Evolutionary conservation across 2,329 filamentous ascomycete genomes (phyloP).

Genomic region (Phyllosticta paracitricarpa): DNA sequence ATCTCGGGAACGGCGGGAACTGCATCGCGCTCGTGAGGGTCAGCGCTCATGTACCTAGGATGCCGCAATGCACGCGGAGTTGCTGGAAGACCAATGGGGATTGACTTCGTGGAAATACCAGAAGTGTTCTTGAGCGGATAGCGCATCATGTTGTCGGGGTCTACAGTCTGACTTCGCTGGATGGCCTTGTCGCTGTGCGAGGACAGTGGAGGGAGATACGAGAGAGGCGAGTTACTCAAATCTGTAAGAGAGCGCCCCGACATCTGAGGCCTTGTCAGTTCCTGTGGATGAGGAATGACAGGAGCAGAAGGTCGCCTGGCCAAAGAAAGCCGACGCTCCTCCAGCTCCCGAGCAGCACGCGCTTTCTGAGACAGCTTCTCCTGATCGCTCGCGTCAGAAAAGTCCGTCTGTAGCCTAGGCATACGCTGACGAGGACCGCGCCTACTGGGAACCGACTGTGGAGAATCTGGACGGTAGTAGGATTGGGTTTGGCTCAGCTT

Average conservation of each 20-base stretch:
- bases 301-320: conserved; percentile 72
- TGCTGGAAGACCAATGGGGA: conserved; percentile 68
- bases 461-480: conserved; percentile 24
- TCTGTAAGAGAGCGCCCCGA: conserved; percentile 28
- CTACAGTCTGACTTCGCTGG: conserved; percentile 55
- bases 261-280: conserved; percentile 29
- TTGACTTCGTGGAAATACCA: conserved; percentile 40
- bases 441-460: conserved; percentile 15
- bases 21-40: conserved; percentile 39
- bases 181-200: conserved; percentile 26
- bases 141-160: conserved; percentile 40
- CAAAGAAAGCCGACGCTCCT: conserved; percentile 76
- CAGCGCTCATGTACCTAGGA: conserved; percentile 54
- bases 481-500: conserved; percentile 15
- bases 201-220: conserved; percentile 24
- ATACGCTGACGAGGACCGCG: conserved; percentile 9
- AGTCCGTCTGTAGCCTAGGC: conserved; percentile 15
- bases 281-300: conserved; percentile 64
- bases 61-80: conserved; percentile 88
- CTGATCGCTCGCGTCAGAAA: conserved; percentile 10
- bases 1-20: conserved; percentile 47
- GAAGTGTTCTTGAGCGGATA: conserved; percentile 20
- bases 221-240: conserved; percentile 35
- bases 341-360: conserved; percentile 64
- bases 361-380: conserved; percentile 32